phyloP scores from a whole-genome alignment of 192 early-diverging fungal genomes.

The Anaeromyces robustus region DNA sequence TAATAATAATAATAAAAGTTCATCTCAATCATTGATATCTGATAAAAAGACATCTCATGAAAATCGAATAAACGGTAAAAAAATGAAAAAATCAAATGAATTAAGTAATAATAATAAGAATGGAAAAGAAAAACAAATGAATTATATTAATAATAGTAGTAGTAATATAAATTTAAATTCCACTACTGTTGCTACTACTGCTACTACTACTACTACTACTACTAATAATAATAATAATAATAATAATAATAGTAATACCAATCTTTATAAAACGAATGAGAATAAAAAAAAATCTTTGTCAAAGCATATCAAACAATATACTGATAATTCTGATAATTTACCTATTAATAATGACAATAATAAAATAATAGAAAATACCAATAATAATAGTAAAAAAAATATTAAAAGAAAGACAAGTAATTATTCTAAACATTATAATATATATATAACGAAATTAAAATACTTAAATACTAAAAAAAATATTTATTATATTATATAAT shows the following conservation, averaged over 20 bases:
- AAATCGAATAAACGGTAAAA: neutral
- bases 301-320: neutral
- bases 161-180: neutral
- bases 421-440: neutral
- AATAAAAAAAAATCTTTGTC: neutral
- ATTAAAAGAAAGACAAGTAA: neutral
- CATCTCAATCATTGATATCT: too few relatives aligned
- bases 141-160: too few relatives aligned
- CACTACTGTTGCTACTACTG: neutral
- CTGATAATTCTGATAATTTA: neutral
- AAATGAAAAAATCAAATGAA: neutral
- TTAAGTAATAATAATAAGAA: neutral
- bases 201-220: neutral
- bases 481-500: too few relatives aligned
- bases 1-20: neutral
- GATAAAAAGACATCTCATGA: neutral
- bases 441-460: too few relatives aligned
- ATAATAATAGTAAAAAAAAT: neutral
- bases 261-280: neutral
- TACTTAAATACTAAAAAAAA: too few relatives aligned
- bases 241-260: neutral
- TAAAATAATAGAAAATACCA: neutral
- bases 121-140: neutral
- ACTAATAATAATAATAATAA: neutral
- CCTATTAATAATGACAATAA: neutral